A percentile compares a stretch with the other conserved stretches of the same genome.
Evolutionary conservation across 2,329 filamentous ascomycete genomes (phyloP).

Genomic region (Pestalotiopsis fici): DNA sequence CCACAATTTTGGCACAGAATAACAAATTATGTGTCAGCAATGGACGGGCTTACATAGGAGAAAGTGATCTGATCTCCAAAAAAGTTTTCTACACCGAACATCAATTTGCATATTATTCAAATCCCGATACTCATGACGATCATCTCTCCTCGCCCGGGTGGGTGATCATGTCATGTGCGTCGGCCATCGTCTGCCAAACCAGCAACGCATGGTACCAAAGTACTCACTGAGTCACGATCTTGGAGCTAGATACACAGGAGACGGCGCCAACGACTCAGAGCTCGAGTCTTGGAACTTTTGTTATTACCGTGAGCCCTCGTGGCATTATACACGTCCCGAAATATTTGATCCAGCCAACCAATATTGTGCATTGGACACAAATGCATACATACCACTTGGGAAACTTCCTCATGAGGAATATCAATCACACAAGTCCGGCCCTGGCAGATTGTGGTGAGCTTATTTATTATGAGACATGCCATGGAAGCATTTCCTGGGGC

Average conservation of each 20-base stretch:
- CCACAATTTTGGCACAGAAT: background rate
- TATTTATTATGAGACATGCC: too few relatives aligned
- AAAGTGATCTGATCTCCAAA: background rate
- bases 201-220: background rate
- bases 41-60: background rate
- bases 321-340: background rate
- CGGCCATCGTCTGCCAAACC: background rate
- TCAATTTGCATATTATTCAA: background rate
- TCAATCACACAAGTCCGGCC: background rate
- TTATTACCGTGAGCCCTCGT: background rate
- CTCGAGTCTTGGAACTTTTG: background rate
- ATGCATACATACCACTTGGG: background rate
- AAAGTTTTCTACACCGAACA: background rate
- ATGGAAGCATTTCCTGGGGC: background rate
- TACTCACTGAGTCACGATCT: background rate
- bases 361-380: too few relatives aligned
- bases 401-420: background rate
- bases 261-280: background rate
- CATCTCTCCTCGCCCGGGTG: too few relatives aligned
- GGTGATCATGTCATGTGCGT: too few relatives aligned
- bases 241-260: background rate
- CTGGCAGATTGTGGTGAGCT: background rate
- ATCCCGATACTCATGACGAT: too few relatives aligned
- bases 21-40: background rate
- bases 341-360: background rate